Evolutionary conservation across 371 early-diverging fungal species (phyloP).

Genomic region (Mucor circinelloides): DNA sequence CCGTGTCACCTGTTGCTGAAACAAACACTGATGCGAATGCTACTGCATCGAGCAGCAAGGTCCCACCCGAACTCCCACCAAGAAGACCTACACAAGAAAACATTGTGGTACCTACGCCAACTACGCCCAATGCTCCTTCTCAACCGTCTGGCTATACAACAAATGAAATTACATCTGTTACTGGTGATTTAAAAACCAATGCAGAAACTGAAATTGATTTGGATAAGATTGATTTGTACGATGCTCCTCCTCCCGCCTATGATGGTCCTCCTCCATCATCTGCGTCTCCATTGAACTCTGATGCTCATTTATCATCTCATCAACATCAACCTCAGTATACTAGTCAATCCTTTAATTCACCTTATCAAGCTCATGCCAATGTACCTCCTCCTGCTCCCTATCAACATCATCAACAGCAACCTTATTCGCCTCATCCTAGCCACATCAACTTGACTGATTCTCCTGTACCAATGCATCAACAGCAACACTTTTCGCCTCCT

Average conservation of each 20-base stretch:
- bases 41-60: neutral
- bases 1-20: neutral
- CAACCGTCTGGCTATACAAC: constrained; percentile 20
- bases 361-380: constrained; percentile 24
- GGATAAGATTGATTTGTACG: constrained; percentile 38
- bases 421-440: constrained; percentile 13
- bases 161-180: constrained; percentile 24
- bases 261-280: constrained; percentile 8
- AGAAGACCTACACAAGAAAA: constrained; percentile 6
- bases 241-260: constrained; percentile 47
- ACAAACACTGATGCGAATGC: neutral
- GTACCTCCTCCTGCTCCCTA: constrained; percentile 6
- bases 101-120: neutral
- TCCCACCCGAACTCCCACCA: constrained; percentile 22
- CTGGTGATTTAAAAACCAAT: constrained; percentile 28
- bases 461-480: constrained; percentile 29
- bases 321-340: neutral
- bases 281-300: constrained; percentile 16
- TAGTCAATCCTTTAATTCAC: constrained; percentile 12
- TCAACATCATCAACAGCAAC: neutral
- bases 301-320: constrained; percentile 1
- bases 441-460: constrained; percentile 16
- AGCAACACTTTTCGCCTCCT: constrained; percentile 8
- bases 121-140: neutral
- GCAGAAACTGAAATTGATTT: constrained; percentile 26